These are phyloP conservation scores for Starmerella tilneyi DNA, from an alignment of 805 yeast species.

Conservation along the genomic window DNA sequence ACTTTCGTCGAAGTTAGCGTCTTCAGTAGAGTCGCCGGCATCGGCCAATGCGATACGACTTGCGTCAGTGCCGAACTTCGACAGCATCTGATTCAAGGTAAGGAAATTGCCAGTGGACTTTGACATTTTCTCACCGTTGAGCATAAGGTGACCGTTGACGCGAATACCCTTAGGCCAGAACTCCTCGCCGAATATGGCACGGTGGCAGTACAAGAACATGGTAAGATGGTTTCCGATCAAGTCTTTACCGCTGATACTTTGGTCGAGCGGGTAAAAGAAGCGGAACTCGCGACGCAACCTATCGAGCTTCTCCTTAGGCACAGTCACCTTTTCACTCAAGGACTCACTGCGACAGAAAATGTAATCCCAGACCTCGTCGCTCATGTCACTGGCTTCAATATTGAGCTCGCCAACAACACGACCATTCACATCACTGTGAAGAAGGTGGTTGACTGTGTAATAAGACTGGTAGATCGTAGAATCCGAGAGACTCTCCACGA, in stretches of 20 bases:
- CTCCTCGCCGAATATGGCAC: conserved; percentile 80
- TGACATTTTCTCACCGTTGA: conserved; percentile 96
- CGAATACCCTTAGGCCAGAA: conserved; percentile 93
- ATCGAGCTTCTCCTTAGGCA: conserved; percentile 57
- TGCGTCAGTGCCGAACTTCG: conserved; percentile 95
- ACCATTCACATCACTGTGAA: conserved; percentile 84
- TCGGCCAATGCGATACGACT: conserved; percentile 95
- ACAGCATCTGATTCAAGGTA: conserved; percentile 74
- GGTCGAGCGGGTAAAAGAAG: conserved; percentile 91
- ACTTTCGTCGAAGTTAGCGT: conserved; percentile 93
- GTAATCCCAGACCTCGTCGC: conserved; percentile 87
- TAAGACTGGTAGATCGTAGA: conserved; percentile 93
- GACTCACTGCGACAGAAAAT: conserved; percentile 65
- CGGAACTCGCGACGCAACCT: conserved; percentile 86
- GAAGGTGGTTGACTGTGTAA: conserved; percentile 78
- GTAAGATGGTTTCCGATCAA: conserved; percentile 95
- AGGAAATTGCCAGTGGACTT: conserved; percentile 95
- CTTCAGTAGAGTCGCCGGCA: conserved; percentile 96
- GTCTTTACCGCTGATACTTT: conserved; percentile 89
- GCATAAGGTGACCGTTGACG: conserved; percentile 87
- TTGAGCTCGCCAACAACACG: conserved; percentile 57
- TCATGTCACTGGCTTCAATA: conserved; percentile 73
- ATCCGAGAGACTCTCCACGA: conserved; percentile 91
- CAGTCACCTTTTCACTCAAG: conserved; percentile 39
- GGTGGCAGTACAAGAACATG: conserved; percentile 85